Evolutionary conservation across 352 stramenopile species (phyloP), one percentile per base, ranked within the genome.

Genomic region (Globisporangium cederbergense): DNA sequence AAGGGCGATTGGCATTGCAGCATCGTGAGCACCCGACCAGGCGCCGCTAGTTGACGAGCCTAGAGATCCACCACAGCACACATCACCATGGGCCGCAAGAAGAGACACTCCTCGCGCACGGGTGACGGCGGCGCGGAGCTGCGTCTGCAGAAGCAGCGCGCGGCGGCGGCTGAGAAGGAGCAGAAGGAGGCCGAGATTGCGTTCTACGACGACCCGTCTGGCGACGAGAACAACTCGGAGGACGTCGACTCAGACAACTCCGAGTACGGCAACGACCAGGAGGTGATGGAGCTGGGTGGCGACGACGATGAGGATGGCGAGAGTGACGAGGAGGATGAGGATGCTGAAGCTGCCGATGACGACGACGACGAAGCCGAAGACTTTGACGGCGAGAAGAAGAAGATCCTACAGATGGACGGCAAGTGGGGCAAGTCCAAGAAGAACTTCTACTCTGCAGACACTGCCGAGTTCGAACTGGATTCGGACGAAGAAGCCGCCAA

Each of bases 401-500:
- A 86, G 58, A 77, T 83, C 25, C 55, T 75, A 59, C 78, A 90
- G 77, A 90, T 96, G 79, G 80, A 89, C 36, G 76, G 74, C 54
- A 88, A 96, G 68, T 96, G 87, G 87, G 87, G 87, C 67, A 91
- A 89, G 66, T 88, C 78, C n/a, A 89, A 89, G 65, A 91, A 91
- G 65, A 91, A 76, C 22, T 96, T 90, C 49, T 96, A 96, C 73
- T 94, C 85, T 20, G 86, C 87, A 2, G 87, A 96, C 56, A 93
- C 84, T 40, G 85, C 80, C 28, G 84, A 93, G 66, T 93, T 86
- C 51, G 86, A 95, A 56, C 53, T 92, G 8, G 83, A 92, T 40
- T 90, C 77, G 28, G 86, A 93, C 65, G 83, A 93, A 53, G 87
- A 93, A 50, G 73, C 76, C 16, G 85, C 83, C 2, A 86, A 90